Percentiles rank a stretch among this genome's conserved stretches.
These are phyloP conservation scores for Proliferodiscus dingleyae DNA, from an alignment of 2,329 filamentous ascomycete species.

Conservation along the genomic window DNA sequence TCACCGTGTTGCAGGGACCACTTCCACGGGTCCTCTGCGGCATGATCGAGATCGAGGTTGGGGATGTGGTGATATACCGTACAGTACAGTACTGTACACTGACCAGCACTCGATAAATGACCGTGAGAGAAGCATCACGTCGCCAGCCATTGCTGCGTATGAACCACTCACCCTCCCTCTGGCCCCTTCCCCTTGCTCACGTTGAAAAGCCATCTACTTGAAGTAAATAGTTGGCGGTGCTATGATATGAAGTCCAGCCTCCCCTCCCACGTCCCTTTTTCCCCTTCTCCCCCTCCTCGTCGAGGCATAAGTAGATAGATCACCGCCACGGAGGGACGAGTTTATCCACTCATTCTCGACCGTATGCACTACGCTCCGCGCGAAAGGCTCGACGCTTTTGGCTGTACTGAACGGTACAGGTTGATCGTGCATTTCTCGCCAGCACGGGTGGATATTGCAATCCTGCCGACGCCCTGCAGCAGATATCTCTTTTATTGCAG, in stretches of 20 bases:
- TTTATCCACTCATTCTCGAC: constrained; percentile 8
- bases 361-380: background rate
- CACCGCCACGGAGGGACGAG: background rate
- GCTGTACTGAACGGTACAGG: background rate
- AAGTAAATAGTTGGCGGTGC: constrained; percentile 12
- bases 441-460: background rate
- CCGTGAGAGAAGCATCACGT: background rate
- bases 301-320: constrained; percentile 22
- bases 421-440: background rate
- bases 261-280: constrained; percentile 10
- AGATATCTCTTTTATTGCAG: background rate
- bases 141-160: constrained; percentile 6
- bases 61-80: too few species aligned
- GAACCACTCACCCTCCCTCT: background rate
- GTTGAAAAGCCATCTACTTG: background rate
- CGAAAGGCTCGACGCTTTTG: background rate
- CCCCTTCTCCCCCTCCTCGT: too few species aligned
- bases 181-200: too few species aligned
- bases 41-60: too few species aligned
- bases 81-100: background rate
- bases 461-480: background rate
- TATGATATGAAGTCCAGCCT: constrained; percentile 16
- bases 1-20: constrained; percentile 1
- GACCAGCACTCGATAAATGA: constrained; percentile 1
- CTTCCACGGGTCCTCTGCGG: background rate